Base-by-base conservation (phyloP, 768 basidiomycete genomes). In the Lentinula guzmanii region DNA sequence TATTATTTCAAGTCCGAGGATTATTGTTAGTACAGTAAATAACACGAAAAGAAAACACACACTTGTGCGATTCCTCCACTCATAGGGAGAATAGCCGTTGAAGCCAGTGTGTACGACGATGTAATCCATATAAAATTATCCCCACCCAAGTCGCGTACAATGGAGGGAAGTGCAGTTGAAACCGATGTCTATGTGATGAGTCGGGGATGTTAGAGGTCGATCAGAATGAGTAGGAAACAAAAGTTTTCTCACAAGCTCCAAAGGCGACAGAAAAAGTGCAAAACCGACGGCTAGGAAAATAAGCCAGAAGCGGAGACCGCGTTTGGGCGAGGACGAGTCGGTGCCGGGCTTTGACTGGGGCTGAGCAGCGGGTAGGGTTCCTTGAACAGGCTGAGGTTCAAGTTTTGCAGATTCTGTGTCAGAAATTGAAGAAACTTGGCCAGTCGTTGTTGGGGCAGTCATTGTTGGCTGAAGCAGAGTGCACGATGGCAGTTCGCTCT, bases 41-140 rank as follows among this genome's bases (percentile, higher is more conserved):
- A 31, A 0, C 13, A 50, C 10, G 18, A 43, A 4, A 24, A 54
- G 13, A 42, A 56, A 18, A 6, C n/a, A 46, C 60, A 24, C 24
- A 75, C 68, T 53, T 76, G 64, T 3, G 73, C 74, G 1, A 75
- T 53, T 31, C 68, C 67, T 0, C 74, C 75, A 10, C 64, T 67
- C 52, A 74, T 45, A 4, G 75, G 73, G 11, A 75, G 64, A 45
- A 74, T 65, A 0, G 74, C 72, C 0, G 75, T 69, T 4, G 69
- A 66, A 1, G 69, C 67, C 3, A 72, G 68, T 0, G 69, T 61
- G 21, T 70, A 72, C 13, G 69, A 67, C 13, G 68, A 65, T 15
- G 64, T 66, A 4, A 70, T 66, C 71, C 71, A 72, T 1, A 69
- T 52, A 24, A 67, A 76, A 46, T 65, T 61, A 15, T 58, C 65